Evolutionary conservation across 768 basidiomycete genomes (phyloP), one percentile per base, ranked within the genome.

Genomic region (Hydnomerulius pinastri): DNA sequence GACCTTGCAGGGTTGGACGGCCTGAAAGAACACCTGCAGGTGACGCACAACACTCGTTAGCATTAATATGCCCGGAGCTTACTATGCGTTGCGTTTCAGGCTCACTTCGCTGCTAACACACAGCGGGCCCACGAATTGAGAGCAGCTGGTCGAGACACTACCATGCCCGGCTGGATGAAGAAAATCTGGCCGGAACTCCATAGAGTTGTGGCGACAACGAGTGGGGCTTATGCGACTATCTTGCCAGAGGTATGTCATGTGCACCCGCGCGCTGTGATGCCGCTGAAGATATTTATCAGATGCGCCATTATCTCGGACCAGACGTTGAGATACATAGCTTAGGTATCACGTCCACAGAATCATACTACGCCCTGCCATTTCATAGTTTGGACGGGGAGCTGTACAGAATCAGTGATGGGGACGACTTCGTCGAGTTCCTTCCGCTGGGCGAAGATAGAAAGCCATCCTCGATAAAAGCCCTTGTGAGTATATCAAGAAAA

Each of bases 111-210:
- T 35, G 24, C 55, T 11, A 48, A 50, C 25, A 23, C 48, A 18
- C 4, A 23, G 10, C 52, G 52, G 9, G 52, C 40, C 13, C 13
- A 25, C 0, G 41, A 53, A 20, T 33, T 53, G n/a, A 38, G 52
- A 23, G 23, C 21, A 23, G 41, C 50, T 11, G 52, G 52, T 4
- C 17, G 23, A 12, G 38, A 35, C 23, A 17, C 13, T 2, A 33
- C 13, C 2, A n/a, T 12, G 4, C 23, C 33, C 13, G 41, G 52
- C 3, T 53, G 48, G 52, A 21, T 38, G 9, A 25, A 29, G 13
- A 20, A 28, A 29, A 42, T 53, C 2, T 53, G 52, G 52, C 52
- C 52, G 23, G 28, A 43, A 13, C 37, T 53, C 29, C 24, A 21
- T 6, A n/a, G 0, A 2, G 30, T 50, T 6, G 30, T 53, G 13